Base-by-base conservation (phyloP, 202 grass and related monocot genomes). In the Panicum virgatum region DNA sequence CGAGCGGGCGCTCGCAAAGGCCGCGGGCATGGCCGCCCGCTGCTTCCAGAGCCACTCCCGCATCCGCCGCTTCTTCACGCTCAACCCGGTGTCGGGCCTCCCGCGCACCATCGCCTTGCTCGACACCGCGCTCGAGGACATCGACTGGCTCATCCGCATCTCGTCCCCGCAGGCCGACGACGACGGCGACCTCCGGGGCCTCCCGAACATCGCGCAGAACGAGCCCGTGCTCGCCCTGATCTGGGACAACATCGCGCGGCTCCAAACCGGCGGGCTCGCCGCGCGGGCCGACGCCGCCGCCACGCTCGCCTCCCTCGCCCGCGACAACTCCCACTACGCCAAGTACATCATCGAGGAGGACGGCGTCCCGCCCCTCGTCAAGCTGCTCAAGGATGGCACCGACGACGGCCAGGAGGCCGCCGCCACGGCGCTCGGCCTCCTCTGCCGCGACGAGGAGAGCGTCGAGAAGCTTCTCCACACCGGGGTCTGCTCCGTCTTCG, bases 321-420 rank as follows among this genome's bases (percentile, higher is more conserved):
- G 51, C 5, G 94, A 85, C 85, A 92, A 62, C 57, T 72, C 88
- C 13, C 91, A 88, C 87, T 92, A 66, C 80, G 91, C 89, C 78
- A 91, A 89, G 79, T 77, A 39, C 73, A 97, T 97, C 82, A 84
- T 97, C 69, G 80, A 94, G 80, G 94, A 97, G 87, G 94, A 92
- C 43, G 94, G 91, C 25, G 85, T 97, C 12, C 73, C 46, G 30
- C 91, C 89, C 1, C 94, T 97, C 42, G 83, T 97, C 20, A 88
- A 69, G 79, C 72, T 97, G 52, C 80, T 97, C 66, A 97, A 94
- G 76, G 94, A 97, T 44, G 91, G 89, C 43, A 48, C 79, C 62
- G 91, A 90, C 4, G 91, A 97, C 13, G 94, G 85, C 4, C 89
- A 84, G 79, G 89, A 92, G 78, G 79, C 81, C 60, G 91, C 94